Evolutionary conservation across 208 protist genomes (phyloP), one percentile per base, ranked within the genome.

Genomic region (Naegleria lovaniensis): DNA sequence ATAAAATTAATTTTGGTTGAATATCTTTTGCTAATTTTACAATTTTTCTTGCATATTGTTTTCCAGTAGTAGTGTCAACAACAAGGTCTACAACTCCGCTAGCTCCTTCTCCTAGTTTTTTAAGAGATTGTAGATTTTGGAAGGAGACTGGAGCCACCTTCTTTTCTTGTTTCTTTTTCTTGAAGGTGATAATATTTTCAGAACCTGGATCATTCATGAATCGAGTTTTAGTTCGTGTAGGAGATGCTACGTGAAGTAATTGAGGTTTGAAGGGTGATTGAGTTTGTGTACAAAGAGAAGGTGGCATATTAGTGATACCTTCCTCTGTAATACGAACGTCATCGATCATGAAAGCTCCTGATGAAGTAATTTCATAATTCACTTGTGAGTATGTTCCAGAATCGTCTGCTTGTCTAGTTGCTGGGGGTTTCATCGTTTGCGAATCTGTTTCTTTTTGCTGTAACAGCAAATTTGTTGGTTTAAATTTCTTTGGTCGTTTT

Each of bases 391-490:
- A 83, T 15, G 75, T 39, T 5, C 75, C 33, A 0, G 11, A 13
- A 39, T 83, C 33, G 33, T 83, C 33, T 33, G 2, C 2, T 19
- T 76, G 16, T 19, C 29, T 76, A 15, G 0, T 83, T 15, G n/a
- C 25, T 83, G 33, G 75, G 6, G 33, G 75, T 83, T 83, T 83
- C 75, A 83, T 22, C 13, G 22, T 22, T 5, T n/a, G 22, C 5
- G 19, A 13, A 6, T 39, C 75, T 39, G 33, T 36, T 36, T n/a
- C 33, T 16, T 52, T 55, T n/a, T 19, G 4, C 15, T 13, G 19
- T 22, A 88, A 55, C 4, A 88, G 36, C 6, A 88, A 19, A 88
- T 88, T 88, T 25, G 84, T 88, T 88, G 84, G 84, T 55, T 88
- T 88, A 15, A 88, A 88, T 39, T 88, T 88, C 7, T 48, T 88